Evolutionary conservation across 257 asterid genomes (phyloP), one percentile per base, ranked within the genome.

Genomic region (Rubia yunnanensis): DNA sequence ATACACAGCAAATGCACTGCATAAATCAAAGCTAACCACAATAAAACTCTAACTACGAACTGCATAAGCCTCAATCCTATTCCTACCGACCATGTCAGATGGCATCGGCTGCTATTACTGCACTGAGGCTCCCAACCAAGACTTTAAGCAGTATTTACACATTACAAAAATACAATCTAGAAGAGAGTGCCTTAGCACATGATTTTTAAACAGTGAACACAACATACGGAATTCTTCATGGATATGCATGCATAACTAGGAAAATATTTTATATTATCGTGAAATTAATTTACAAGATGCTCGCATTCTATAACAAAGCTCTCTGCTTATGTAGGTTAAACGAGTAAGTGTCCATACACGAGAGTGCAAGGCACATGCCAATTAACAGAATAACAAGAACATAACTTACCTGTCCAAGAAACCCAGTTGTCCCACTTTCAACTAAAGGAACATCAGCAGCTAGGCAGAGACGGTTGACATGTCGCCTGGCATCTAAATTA

Each of bases 371-470:
- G 22, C 56, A 54, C 65, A 65, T 64, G 56, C 54, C 57, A 32
- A 44, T 58, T 67, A 76, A 69, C 66, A 64, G 62, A 70, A 68
- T 67, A 76, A 69, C 66, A 64, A 58, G 72, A 68, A 82, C 72
- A 67, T 62, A 64, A 67, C 62, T 22, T 54, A 94, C 99, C 98
- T 94, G 99, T 64, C 99, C 99, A 65, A 94, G 89, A 81, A 90
- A 94, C 30, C 99, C 99, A 73, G 99, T 90, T 34, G 99, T 94
- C 68, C 99, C 99, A 73, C 99, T 94, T 80, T 94, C 99, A 50
- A 94, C 85, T 85, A 94, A 78, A 3, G 98, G 98, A 70, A 86
- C 95, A 52, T 74, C 95, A 73, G 99, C 89, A 58, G 99, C 98
- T 85, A 94, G 79, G 84, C 96, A 86, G 69, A 94, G 95, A 73